phyloP scores from a whole-genome alignment of 306 rosid genomes.

The Abrus pulchellus region DNA sequence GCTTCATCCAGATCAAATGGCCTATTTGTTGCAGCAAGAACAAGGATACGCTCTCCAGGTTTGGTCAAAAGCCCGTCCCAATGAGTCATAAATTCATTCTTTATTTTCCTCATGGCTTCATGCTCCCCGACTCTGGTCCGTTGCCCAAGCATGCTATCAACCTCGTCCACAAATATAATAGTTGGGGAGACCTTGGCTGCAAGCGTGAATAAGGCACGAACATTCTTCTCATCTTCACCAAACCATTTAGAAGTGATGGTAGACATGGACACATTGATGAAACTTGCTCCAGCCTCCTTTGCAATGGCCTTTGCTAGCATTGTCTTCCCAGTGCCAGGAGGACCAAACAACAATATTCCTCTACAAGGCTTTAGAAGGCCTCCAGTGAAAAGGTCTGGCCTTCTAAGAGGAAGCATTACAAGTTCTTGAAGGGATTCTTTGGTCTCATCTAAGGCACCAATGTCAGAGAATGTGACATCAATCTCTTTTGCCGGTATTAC shows the following conservation, averaged over 20 bases:
- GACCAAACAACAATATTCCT: conserved; percentile 92
- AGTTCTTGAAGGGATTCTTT: conserved; percentile 98
- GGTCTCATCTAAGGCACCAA: conserved; percentile 88
- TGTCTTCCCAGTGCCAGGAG: conserved; percentile 98
- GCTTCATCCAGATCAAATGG: conserved; percentile 99
- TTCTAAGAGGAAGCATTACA: conserved; percentile 93
- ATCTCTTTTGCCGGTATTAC: conserved; percentile 91
- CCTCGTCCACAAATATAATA: conserved; percentile 96
- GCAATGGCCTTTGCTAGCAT: conserved; percentile 99
- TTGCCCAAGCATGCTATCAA: conserved; percentile 99
- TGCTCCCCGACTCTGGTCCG: conserved; percentile 95
- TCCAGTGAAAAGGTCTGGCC: conserved; percentile 96
- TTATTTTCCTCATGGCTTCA: conserved; percentile 98
- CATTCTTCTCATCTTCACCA: conserved; percentile 98
- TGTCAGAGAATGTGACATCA: conserved; percentile 80
- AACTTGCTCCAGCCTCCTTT: conserved; percentile 96
- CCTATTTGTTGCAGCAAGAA: conserved; percentile 97
- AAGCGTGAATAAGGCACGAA: conserved; percentile 89
- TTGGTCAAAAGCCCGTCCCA: conserved; percentile 96
- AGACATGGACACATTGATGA: conserved; percentile 97
- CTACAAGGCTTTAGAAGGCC: conserved; percentile 96
- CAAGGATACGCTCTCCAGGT: conserved; percentile 84
- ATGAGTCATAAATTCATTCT: conserved; percentile 93
- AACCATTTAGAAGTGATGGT: conserved; percentile 99
- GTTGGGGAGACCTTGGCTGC: conserved; percentile 97